Conservation (phyloP, 2,329 filamentous ascomycete genomes). For the Exserohilum rostratum region DNA sequence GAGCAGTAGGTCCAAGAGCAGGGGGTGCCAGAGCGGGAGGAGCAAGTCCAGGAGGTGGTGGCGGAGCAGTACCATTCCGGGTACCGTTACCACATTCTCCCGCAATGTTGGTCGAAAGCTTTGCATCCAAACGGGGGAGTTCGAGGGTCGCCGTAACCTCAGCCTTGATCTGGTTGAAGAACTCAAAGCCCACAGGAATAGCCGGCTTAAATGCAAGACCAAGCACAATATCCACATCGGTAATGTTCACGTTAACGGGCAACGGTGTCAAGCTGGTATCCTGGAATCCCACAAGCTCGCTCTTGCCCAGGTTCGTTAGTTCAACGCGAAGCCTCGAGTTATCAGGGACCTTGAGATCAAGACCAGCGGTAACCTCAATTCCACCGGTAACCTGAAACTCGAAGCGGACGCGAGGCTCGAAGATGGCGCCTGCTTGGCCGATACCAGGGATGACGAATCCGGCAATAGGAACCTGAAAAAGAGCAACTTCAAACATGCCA, state of each 20-base stretch:
- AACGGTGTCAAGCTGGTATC: slow-evolving; percentile 37
- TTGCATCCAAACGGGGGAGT: slow-evolving; percentile 40
- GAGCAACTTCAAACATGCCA: slow-evolving; percentile 28
- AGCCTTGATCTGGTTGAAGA: slow-evolving; percentile 35
- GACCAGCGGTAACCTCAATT: slow-evolving; percentile 45
- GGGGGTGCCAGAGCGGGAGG: too few relatives aligned
- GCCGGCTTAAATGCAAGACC: slow-evolving; percentile 40
- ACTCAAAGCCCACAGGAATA: slow-evolving; percentile 46
- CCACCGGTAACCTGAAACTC: slow-evolving; percentile 35
- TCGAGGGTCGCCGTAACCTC: slow-evolving; percentile 39
- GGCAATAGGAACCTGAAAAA: slow-evolving; percentile 36
- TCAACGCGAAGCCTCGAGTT: slow-evolving; percentile 39
- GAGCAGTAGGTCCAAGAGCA: too few relatives aligned
- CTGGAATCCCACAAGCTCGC: slow-evolving; percentile 36
- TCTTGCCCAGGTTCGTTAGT: slow-evolving; percentile 30
- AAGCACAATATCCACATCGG: slow-evolving; percentile 36
- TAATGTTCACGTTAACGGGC: slow-evolving; percentile 40
- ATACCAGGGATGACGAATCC: slow-evolving; percentile 45
- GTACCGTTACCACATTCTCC: slow-evolving; percentile 27
- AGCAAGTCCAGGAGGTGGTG: slow-evolving; percentile 2
- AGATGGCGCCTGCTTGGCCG: slow-evolving; percentile 44
- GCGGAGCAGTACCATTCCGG: not conserved
- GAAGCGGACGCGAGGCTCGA: slow-evolving; percentile 36
- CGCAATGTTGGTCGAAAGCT: slow-evolving; percentile 29
- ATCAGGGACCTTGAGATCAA: slow-evolving; percentile 44